Percentiles rank a stretch among this genome's conserved stretches.
Conservation (phyloP, 495 filamentous ascomycete genomes). For the Pseudevernia furfuracea region DNA sequence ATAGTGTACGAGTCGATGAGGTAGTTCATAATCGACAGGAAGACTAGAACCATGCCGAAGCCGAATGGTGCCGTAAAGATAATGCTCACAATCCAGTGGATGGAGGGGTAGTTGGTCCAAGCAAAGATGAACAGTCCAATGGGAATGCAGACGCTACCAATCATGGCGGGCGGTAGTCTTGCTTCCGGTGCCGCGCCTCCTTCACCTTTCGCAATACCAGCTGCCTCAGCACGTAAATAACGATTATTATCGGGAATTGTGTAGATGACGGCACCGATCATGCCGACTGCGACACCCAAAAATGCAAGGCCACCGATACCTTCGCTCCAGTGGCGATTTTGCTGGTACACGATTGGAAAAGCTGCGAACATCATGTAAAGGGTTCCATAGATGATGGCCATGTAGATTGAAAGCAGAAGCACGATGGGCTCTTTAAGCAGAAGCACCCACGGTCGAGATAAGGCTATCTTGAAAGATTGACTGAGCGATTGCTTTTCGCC, state of each 20-base stretch:
- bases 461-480: slow-evolving; percentile 38
- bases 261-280: slow-evolving; percentile 54
- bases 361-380: slow-evolving; percentile 82
- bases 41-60: slow-evolving; percentile 68
- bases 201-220: slow-evolving; percentile 21
- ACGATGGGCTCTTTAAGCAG: slow-evolving; percentile 52
- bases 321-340: slow-evolving; percentile 64
- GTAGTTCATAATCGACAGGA: slow-evolving; percentile 69
- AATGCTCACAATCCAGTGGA: slow-evolving; percentile 64
- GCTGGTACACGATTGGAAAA: slow-evolving; percentile 68
- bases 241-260: slow-evolving; percentile 45
- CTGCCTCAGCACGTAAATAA: slow-evolving; percentile 31
- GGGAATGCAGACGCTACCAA: slow-evolving; percentile 39
- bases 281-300: slow-evolving; percentile 74
- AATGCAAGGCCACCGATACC: slow-evolving; percentile 71
- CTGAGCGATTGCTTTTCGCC: slow-evolving; percentile 35
- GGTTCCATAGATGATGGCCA: slow-evolving; percentile 68
- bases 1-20: slow-evolving; percentile 76
- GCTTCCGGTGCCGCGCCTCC: slow-evolving; percentile 38
- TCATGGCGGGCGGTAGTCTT: slow-evolving; percentile 39
- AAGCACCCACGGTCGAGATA: slow-evolving; percentile 45
- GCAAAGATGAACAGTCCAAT: slow-evolving; percentile 58
- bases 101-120: slow-evolving; percentile 58
- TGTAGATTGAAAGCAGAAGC: slow-evolving; percentile 59
- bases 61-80: slow-evolving; percentile 62